Percentiles rank a stretch among this genome's conserved stretches.
phyloP scores from a whole-genome alignment of 176 grass and related monocot genomes.

The Microstegium vimineum region DNA sequence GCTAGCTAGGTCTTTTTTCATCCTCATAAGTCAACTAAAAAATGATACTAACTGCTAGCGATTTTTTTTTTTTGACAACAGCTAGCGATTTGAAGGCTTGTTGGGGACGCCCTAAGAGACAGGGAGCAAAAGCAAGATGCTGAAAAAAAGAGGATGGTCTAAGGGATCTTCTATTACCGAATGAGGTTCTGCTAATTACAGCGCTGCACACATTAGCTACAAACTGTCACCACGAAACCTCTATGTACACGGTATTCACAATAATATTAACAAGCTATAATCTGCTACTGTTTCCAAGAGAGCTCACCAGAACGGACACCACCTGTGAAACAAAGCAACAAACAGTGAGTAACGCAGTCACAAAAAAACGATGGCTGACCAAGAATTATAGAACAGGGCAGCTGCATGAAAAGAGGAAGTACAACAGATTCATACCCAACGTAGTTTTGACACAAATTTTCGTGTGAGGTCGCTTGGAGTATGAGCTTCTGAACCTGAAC shows the following conservation, averaged over 20 bases:
- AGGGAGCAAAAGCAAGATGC: too few relatives aligned
- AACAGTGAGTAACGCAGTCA: background rate
- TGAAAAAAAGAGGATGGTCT: too few relatives aligned
- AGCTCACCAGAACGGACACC: slow-evolving; percentile 92
- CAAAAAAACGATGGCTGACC: slow-evolving; percentile 11
- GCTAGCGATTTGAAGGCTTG: too few relatives aligned
- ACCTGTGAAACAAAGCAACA: slow-evolving; percentile 43
- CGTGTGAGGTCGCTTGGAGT: slow-evolving; percentile 77
- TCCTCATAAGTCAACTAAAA: too few relatives aligned
- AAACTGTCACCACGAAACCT: slow-evolving; percentile 29
- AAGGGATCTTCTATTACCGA: slow-evolving; percentile 3
- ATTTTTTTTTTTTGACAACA: too few relatives aligned
- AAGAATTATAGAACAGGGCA: background rate
- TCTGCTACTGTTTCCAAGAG: background rate
- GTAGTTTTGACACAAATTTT: slow-evolving; percentile 93
- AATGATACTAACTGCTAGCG: too few relatives aligned
- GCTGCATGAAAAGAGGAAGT: slow-evolving; percentile 6
- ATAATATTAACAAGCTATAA: slow-evolving; percentile 40
- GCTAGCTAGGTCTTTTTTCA: too few relatives aligned
- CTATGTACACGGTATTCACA: slow-evolving; percentile 76
- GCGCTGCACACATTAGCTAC: slow-evolving; percentile 15
- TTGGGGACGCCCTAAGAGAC: too few relatives aligned
- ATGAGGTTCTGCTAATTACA: slow-evolving; percentile 24
- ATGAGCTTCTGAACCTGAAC: slow-evolving; percentile 90
- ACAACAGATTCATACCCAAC: slow-evolving; percentile 66